Base-by-base conservation (phyloP, 2,329 filamentous ascomycete genomes). In the Alternaria conjuncta region DNA sequence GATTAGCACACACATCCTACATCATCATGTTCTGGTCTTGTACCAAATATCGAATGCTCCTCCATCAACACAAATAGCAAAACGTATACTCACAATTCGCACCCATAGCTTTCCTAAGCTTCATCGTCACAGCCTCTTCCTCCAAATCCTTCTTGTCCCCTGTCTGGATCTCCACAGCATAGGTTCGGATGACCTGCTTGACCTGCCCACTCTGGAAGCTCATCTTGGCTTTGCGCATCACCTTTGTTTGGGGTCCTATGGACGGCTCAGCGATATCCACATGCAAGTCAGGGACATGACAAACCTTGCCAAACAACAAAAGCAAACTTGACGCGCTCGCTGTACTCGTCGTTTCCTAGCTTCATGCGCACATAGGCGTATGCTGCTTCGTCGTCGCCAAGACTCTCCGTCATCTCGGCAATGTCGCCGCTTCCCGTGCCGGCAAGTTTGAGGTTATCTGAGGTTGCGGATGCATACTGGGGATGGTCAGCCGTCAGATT, bases 311-410 rank as follows among this genome's bases (percentile, higher is more conserved):
- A 92, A 68, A 90, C 85, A 30, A 91, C 81, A 53, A 92, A 83
- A 53, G 83, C 85, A 75, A 92, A 92, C 81, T 92, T 92, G 74
- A 90, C 86, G 41, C 90, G 84, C 75, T 83, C 89, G 80, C 85
- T 88, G 82, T 92, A 90, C 68, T 87, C 87, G 78, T 92, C 89
- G 81, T 91, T 92, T 75, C 89, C 89, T 78, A 92, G 88, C 82
- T 91, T 88, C 73, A 78, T 71, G 25, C 76, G 61, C 45, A 79
- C 72, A 81, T 91, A 91, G 59, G 84, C 89, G 81, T 90, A 91
- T 78, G 89, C 87, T 59, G 89, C 89, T 79, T 89, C 84, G 36
- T 75, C 73, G 73, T 88, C 84, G 76, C 89, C 88, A 11, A 92
- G 82, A 66, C 82, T 79, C 30, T 72, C 73, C n/a, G 83, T 81